Conservation (phyloP, 768 basidiomycete genomes). For the Boletellus ananas region DNA sequence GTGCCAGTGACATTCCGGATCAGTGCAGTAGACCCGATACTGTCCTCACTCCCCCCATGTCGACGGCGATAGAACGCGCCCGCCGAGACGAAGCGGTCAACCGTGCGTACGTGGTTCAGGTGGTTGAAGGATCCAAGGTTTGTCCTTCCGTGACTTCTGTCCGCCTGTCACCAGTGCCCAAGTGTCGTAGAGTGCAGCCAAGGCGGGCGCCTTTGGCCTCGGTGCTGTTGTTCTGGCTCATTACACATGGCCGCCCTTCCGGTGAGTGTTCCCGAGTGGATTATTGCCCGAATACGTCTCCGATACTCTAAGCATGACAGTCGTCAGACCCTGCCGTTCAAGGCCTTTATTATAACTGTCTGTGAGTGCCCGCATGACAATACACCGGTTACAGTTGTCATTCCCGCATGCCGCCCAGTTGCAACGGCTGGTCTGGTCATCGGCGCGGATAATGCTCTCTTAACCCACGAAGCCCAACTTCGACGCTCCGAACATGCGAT, state of each 20-base stretch:
- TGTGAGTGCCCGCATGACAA: conserved; percentile 41
- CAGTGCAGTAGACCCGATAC: not conserved
- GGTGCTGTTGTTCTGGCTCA: conserved; percentile 63
- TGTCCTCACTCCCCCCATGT: conserved; percentile 17
- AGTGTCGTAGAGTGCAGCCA: conserved; percentile 46
- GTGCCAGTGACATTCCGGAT: too few relatives aligned
- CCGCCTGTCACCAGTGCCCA: not conserved
- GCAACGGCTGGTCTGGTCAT: conserved; percentile 67
- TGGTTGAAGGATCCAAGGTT: conserved; percentile 55
- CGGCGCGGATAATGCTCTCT: conserved; percentile 71
- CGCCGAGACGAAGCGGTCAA: conserved; percentile 53
- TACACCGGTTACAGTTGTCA: not conserved
- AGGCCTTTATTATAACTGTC: conserved; percentile 70
- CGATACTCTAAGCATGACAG: conserved; percentile 34
- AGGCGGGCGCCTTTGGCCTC: conserved; percentile 50
- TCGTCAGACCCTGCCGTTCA: conserved; percentile 77
- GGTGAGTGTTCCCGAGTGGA: conserved; percentile 37
- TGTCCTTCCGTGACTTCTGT: conserved; percentile 27
- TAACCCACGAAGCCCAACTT: conserved; percentile 63
- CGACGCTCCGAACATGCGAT: conserved; percentile 66
- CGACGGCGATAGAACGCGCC: conserved; percentile 27
- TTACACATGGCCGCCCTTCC: conserved; percentile 68
- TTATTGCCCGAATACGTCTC: not conserved
- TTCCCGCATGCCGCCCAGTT: conserved; percentile 35
- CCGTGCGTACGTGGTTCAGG: conserved; percentile 55